Evolutionary conservation across 208 protist species (phyloP).

Genomic region (Acanthamoeba castellanii): DNA sequence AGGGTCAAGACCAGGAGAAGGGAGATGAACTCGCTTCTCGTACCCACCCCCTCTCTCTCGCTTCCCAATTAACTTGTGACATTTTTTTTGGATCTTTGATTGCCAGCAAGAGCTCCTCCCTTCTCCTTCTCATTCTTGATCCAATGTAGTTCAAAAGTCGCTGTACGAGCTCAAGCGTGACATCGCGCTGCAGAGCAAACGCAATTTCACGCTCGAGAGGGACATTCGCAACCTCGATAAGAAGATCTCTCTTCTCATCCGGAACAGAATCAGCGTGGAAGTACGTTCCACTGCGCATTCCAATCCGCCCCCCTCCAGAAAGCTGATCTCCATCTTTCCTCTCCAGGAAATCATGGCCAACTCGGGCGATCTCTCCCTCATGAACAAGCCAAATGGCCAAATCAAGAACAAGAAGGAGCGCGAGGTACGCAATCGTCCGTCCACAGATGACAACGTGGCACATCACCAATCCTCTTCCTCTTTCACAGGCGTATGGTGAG

Average conservation of each 20-base stretch:
- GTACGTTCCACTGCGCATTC: neutral
- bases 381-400: constrained; percentile 66
- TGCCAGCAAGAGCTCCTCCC: neutral
- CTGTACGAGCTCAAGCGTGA: constrained; percentile 83
- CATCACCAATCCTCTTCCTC: neutral
- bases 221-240: constrained; percentile 69
- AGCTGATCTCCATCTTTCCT: neutral
- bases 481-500: constrained; percentile 51
- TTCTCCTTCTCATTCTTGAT: neutral
- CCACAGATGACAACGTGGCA: neutral
- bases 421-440: constrained; percentile 63
- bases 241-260: constrained; percentile 65
- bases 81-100: neutral
- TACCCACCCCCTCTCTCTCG: neutral
- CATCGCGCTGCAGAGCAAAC: constrained; percentile 81
- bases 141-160: constrained; percentile 77
- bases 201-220: constrained; percentile 80
- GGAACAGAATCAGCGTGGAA: constrained; percentile 51
- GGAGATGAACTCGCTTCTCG: constrained; percentile 61
- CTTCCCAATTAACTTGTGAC: neutral
- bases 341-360: constrained; percentile 75
- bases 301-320: neutral
- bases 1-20: constrained; percentile 57
- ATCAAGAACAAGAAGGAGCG: constrained; percentile 79
- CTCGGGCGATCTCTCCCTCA: constrained; percentile 75